Conservation (phyloP, 2,329 filamentous ascomycete species). For the Amesomyces nigricolor region DNA sequence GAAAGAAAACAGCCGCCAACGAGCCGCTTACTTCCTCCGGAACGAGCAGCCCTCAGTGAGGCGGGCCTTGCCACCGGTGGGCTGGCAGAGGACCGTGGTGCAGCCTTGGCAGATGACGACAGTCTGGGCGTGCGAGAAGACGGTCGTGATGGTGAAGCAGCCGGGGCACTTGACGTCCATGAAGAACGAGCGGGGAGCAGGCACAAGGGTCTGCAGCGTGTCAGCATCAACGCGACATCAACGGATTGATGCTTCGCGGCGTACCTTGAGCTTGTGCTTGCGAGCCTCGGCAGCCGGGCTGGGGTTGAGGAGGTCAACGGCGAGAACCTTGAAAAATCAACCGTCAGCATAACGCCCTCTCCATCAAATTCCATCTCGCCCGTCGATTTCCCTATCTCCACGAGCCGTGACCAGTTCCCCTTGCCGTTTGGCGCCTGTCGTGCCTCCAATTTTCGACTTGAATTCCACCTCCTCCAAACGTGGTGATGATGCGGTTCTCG, state of each 20-base stretch:
- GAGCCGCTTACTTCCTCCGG: slow-evolving; percentile 90
- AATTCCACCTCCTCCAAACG: neutral
- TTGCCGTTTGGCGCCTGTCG: too few relatives aligned
- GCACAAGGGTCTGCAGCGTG: slow-evolving; percentile 71
- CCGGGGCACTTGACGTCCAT: slow-evolving; percentile 99
- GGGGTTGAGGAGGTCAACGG: slow-evolving; percentile 99
- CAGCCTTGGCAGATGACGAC: slow-evolving; percentile 99
- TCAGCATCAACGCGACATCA: slow-evolving; percentile 13
- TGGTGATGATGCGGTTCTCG: slow-evolving; percentile 6
- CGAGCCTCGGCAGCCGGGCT: slow-evolving; percentile 94
- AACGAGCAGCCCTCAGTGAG: slow-evolving; percentile 99
- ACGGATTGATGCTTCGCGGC: slow-evolving; percentile 23
- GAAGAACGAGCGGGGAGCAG: slow-evolving; percentile 97
- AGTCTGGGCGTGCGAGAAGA: slow-evolving; percentile 99
- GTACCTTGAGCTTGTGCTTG: slow-evolving; percentile 99
- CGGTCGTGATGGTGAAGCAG: slow-evolving; percentile 99
- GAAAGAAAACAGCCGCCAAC: slow-evolving; percentile 38
- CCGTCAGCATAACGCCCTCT: slow-evolving; percentile 41
- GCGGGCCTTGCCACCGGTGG: slow-evolving; percentile 97
- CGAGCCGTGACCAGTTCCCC: neutral
- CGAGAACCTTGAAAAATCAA: slow-evolving; percentile 74
- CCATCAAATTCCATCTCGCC: slow-evolving; percentile 7
- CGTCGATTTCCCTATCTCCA: slow-evolving; percentile 6
- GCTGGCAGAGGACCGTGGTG: slow-evolving; percentile 99
- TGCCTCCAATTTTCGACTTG: slow-evolving; percentile 1